A percentile compares a stretch with the other conserved stretches of the same genome.
These are phyloP conservation scores for Galeopsis tetrahit DNA, from an alignment of 257 asterid genomes.

Conservation along the genomic window DNA sequence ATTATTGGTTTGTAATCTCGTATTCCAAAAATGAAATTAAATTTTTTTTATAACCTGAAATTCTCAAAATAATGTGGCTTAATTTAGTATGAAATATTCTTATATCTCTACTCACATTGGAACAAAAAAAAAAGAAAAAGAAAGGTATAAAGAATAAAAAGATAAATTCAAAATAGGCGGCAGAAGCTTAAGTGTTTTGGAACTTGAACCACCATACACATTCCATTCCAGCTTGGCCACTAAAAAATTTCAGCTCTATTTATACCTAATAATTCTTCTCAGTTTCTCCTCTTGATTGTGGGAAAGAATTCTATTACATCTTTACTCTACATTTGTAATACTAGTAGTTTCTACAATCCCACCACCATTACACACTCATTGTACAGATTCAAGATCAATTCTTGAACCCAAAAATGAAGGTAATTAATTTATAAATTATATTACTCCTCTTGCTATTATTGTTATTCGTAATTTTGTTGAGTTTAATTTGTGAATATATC, in stretches of 20 bases:
- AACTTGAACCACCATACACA: conserved; percentile 47
- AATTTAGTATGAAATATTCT: too few species aligned
- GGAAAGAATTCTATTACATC: conserved; percentile 36
- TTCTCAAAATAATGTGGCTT: too few species aligned
- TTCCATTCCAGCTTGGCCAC: conserved; percentile 23
- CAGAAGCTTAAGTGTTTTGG: conserved; percentile 43
- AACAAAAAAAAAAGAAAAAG: not conserved
- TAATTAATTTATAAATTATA: conserved; percentile 18
- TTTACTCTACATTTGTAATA: conserved; percentile 5
- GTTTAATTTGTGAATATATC: conserved; percentile 17
- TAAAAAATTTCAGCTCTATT: conserved; percentile 25
- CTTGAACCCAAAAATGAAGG: conserved; percentile 56
- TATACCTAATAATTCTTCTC: conserved; percentile 29
- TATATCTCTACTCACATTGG: not conserved
- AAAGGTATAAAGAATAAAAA: not conserved
- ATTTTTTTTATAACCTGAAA: too few species aligned
- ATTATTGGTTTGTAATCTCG: too few species aligned
- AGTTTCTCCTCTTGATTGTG: conserved; percentile 35
- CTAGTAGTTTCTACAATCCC: conserved; percentile 16
- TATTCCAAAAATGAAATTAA: too few species aligned
- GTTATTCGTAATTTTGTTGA: not conserved
- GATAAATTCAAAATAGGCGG: conserved; percentile 27
- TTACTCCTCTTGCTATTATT: not conserved
- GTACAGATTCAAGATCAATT: not conserved
- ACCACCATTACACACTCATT: conserved; percentile 9